These are phyloP conservation scores for Seiridium cupressi DNA, from an alignment of 2,329 filamentous ascomycete genomes.

Conservation along the genomic window DNA sequence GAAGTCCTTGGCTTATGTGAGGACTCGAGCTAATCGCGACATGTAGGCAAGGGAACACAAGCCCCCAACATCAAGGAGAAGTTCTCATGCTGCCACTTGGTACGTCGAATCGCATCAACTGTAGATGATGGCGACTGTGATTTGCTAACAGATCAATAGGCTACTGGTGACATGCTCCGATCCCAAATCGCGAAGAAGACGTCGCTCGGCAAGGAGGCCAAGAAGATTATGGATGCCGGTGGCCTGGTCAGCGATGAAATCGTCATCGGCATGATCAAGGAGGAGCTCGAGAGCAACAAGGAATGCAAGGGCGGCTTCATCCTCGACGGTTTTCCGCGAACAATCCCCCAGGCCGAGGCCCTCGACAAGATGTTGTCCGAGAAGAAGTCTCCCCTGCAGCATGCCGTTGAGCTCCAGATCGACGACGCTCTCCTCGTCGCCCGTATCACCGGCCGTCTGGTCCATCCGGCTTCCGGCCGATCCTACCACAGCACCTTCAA, in stretches of 20 bases:
- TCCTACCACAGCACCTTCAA: conserved; percentile 99
- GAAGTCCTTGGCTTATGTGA: neutral
- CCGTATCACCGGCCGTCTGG: conserved; percentile 91
- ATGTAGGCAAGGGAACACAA: conserved; percentile 93
- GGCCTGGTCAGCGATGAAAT: conserved; percentile 98
- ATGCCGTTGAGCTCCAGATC: conserved; percentile 95
- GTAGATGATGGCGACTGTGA: neutral
- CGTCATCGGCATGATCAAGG: conserved; percentile 99
- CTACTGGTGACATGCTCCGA: conserved; percentile 98
- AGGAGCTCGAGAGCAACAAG: conserved; percentile 87
- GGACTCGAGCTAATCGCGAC: neutral
- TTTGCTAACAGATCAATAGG: conserved; percentile 49
- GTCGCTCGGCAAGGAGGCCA: conserved; percentile 86
- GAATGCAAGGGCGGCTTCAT: conserved; percentile 99
- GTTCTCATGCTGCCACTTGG: conserved; percentile 95
- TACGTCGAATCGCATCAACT: conserved; percentile 45
- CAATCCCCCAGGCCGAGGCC: conserved; percentile 90
- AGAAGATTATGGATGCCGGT: conserved; percentile 99
- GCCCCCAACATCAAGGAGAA: conserved; percentile 98
- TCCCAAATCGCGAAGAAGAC: conserved; percentile 99
- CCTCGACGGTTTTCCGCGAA: conserved; percentile 96
- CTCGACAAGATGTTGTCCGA: conserved; percentile 86
- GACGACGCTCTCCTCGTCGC: conserved; percentile 91
- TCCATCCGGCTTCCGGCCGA: conserved; percentile 94
- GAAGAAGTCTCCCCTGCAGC: conserved; percentile 82